Percentiles rank a stretch among this genome's conserved stretches.
Evolutionary conservation across 2,329 filamentous ascomycete species (phyloP).

Genomic region (Ascosphaera acerosa): DNA sequence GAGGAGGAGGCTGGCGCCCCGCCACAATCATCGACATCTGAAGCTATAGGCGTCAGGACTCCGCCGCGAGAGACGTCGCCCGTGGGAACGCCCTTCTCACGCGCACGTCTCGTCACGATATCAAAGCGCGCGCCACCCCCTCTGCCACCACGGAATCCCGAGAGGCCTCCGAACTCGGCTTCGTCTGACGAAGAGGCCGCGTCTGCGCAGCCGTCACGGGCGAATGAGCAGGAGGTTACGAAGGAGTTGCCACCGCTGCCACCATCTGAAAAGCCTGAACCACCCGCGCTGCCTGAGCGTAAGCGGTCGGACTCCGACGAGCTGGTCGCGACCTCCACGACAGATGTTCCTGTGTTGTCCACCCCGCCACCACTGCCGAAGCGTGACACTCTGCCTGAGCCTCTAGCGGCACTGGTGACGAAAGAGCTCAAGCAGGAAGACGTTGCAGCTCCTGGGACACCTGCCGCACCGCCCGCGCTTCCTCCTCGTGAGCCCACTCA

Average conservation of each 20-base stretch:
- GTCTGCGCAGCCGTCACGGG: too few relatives aligned
- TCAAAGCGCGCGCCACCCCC: slow-evolving; percentile 49
- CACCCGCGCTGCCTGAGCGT: slow-evolving; percentile 2
- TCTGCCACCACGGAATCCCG: slow-evolving; percentile 49
- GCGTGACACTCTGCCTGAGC: too few relatives aligned
- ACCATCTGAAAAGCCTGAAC: slow-evolving; percentile 2
- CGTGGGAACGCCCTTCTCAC: slow-evolving; percentile 32
- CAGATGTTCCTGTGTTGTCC: too few relatives aligned
- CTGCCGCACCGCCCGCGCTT: too few relatives aligned
- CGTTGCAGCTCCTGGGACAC: too few relatives aligned
- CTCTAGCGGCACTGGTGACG: too few relatives aligned
- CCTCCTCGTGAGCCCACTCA: too few relatives aligned
- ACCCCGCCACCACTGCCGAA: too few relatives aligned
- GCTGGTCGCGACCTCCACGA: too few relatives aligned
- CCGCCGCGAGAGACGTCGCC: neutral
- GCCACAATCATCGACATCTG: neutral
- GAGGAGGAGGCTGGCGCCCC: neutral
- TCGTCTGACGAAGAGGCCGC: neutral
- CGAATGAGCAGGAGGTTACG: too few relatives aligned
- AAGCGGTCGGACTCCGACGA: too few relatives aligned
- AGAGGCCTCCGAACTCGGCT: slow-evolving; percentile 6
- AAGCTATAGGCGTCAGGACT: neutral
- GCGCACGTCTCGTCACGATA: slow-evolving; percentile 63
- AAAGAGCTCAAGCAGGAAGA: too few relatives aligned
- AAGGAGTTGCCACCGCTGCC: slow-evolving; percentile 1